phyloP scores from a whole-genome alignment of 768 basidiomycete species.

The Trametes cinnabarina region DNA sequence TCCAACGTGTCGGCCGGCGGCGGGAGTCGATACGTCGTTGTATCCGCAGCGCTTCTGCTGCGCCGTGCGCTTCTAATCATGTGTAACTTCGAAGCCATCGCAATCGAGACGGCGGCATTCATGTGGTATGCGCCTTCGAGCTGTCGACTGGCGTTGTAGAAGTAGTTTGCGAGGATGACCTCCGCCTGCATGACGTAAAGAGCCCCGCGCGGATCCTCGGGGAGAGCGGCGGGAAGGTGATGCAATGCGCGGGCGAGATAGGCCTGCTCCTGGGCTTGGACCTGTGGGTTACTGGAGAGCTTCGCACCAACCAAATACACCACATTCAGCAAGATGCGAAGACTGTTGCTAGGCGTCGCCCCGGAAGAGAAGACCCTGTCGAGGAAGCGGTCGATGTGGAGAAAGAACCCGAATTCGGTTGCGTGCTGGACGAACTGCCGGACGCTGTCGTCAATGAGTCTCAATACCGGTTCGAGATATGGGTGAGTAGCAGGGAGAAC shows the following conservation, averaged over 20 bases:
- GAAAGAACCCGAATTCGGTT: constrained; percentile 64
- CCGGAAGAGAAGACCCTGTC: constrained; percentile 16
- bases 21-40: constrained; percentile 28
- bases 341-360: constrained; percentile 33
- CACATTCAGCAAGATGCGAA: constrained; percentile 44
- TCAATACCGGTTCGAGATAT: not conserved
- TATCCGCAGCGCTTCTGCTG: constrained; percentile 22
- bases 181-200: constrained; percentile 36
- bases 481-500: not conserved
- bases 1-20: constrained; percentile 46
- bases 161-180: constrained; percentile 63
- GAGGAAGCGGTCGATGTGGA: constrained; percentile 48
- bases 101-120: constrained; percentile 42
- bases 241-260: constrained; percentile 51
- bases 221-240: constrained; percentile 41
- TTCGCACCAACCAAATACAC: constrained; percentile 34
- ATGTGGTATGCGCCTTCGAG: constrained; percentile 57
- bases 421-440: constrained; percentile 50
- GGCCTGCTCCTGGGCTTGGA: constrained; percentile 33
- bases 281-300: constrained; percentile 24
- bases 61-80: constrained; percentile 28
- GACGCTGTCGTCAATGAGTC: constrained; percentile 13
- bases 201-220: constrained; percentile 36
- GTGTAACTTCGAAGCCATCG: constrained; percentile 28
- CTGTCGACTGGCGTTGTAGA: constrained; percentile 56